These are phyloP conservation scores for Fusarium sp. DNA, from an alignment of 2,329 filamentous ascomycete genomes.

Conservation along the genomic window DNA sequence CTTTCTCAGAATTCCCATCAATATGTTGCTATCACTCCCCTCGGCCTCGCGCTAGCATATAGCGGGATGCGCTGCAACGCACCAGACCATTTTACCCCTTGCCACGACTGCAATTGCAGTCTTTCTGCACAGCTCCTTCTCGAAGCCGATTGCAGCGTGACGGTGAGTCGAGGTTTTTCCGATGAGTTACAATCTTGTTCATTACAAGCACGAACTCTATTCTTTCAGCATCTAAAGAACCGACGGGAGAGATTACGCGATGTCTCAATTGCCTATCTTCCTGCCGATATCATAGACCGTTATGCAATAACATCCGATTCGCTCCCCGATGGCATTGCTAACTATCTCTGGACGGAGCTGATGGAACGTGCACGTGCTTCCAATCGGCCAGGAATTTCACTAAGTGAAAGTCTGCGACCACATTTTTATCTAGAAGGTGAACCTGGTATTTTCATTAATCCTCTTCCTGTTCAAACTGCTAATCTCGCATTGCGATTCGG, in stretches of 20 bases:
- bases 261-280: not conserved
- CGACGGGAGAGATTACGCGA: not conserved
- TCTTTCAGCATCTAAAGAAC: not conserved
- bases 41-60: not conserved
- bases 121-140: not conserved
- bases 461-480: fast-evolving
- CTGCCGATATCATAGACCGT: not conserved
- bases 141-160: not conserved
- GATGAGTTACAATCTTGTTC: not conserved
- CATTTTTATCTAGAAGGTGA: fast-evolving
- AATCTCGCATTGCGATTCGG: not conserved
- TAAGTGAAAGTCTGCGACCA: not conserved
- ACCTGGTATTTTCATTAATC: not conserved
- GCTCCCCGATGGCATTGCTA: not conserved
- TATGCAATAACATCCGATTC: not conserved
- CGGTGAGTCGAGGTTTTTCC: fast-evolving
- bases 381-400: not conserved
- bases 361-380: fast-evolving
- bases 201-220: not conserved
- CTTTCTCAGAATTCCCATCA: too few relatives aligned
- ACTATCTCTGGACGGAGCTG: not conserved
- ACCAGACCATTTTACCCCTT: not conserved
- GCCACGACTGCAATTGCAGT: not conserved
- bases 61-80: not conserved
- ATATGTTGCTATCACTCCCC: too few relatives aligned